Evolutionary conservation across 768 basidiomycete genomes (phyloP).

Genomic region (Amanita pallidorosea): DNA sequence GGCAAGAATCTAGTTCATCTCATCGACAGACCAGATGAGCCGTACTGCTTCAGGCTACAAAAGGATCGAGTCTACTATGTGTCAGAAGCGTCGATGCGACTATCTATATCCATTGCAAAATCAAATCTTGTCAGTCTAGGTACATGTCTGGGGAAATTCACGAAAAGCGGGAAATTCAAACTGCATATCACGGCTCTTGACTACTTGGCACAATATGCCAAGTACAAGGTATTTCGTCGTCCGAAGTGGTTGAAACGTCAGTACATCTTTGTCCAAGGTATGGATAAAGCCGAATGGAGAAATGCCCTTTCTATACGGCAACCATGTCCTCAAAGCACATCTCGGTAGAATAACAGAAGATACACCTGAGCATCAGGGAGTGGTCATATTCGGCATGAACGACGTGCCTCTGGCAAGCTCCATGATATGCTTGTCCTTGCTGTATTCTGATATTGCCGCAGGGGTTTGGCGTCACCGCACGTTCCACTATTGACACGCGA

Average conservation of each 20-base stretch:
- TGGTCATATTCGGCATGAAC: constrained; percentile 92
- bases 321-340: constrained; percentile 97
- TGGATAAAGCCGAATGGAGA: constrained; percentile 99
- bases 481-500: constrained; percentile 90
- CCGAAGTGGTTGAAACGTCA: background rate
- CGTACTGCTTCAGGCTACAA: constrained; percentile 92
- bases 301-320: constrained; percentile 98
- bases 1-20: constrained; percentile 95
- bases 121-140: constrained; percentile 89
- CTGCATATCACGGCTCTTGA: constrained; percentile 91
- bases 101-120: constrained; percentile 85
- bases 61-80: constrained; percentile 95
- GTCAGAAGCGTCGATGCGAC: constrained; percentile 88
- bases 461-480: constrained; percentile 97
- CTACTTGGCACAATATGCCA: constrained; percentile 91
- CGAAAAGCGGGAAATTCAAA: constrained; percentile 96
- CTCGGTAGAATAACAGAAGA: constrained; percentile 98
- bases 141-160: constrained; percentile 97
- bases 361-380: constrained; percentile 97
- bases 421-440: background rate
- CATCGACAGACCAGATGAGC: constrained; percentile 89
- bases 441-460: constrained; percentile 19
- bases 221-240: constrained; percentile 70
- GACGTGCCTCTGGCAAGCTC: constrained; percentile 78
- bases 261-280: constrained; percentile 37